These are phyloP conservation scores for Kalmanozyma brasiliensis DNA, from an alignment of 1,284 basidiomycete genomes.

Conservation along the genomic window DNA sequence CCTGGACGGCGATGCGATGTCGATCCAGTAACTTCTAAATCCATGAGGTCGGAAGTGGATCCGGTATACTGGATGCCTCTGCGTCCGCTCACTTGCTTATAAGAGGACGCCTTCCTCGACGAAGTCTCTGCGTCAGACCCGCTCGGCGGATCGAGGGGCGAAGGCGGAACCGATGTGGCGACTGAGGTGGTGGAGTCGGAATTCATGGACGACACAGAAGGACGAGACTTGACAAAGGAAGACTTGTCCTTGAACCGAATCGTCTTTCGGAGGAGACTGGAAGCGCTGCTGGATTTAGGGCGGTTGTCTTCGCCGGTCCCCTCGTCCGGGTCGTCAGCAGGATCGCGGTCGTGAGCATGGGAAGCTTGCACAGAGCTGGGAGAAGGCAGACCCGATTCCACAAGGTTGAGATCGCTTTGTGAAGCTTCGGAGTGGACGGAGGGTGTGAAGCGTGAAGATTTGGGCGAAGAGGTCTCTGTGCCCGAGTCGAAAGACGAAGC, in stretches of 20 bases:
- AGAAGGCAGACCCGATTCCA: slow-evolving; percentile 13
- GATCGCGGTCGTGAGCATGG: slow-evolving; percentile 12
- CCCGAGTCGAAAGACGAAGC: slow-evolving; percentile 20
- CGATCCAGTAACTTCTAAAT: background rate
- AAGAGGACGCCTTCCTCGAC: slow-evolving; percentile 7
- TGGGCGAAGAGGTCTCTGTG: slow-evolving; percentile 27
- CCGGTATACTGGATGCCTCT: slow-evolving; percentile 29
- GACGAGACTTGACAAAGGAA: slow-evolving; percentile 27
- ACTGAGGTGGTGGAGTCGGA: slow-evolving; percentile 25
- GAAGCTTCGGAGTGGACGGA: slow-evolving; percentile 34
- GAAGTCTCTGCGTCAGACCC: slow-evolving; percentile 17
- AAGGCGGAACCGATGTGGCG: slow-evolving; percentile 25
- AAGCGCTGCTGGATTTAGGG: slow-evolving; percentile 30
- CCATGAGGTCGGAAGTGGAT: background rate
- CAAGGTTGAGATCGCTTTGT: slow-evolving; percentile 15
- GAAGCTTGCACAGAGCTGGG: slow-evolving; percentile 7
- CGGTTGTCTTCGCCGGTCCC: background rate
- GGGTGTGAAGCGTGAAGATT: slow-evolving; percentile 20
- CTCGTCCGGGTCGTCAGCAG: slow-evolving; percentile 14
- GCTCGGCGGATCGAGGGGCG: slow-evolving; percentile 23
- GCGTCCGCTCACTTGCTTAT: slow-evolving; percentile 44
- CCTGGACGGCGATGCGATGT: background rate
- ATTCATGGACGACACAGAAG: slow-evolving; percentile 19
- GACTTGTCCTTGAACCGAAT: slow-evolving; percentile 48
- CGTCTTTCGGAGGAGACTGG: slow-evolving; percentile 39